phyloP scores from a whole-genome alignment of 73 alveolate genomes.

The Effrenium voratum region DNA sequence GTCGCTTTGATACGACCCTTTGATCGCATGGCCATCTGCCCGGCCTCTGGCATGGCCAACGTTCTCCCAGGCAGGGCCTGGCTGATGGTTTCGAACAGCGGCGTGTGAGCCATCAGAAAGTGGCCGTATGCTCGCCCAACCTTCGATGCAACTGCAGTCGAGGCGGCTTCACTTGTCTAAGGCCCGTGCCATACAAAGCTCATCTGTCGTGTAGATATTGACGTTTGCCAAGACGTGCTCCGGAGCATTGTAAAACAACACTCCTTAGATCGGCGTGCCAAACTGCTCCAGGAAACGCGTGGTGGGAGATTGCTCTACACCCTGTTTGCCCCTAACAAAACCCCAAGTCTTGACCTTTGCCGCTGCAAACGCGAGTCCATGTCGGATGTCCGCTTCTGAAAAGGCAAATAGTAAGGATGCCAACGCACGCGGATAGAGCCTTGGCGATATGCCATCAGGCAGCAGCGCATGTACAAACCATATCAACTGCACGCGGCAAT shows the following conservation, averaged over 20 bases:
- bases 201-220: conserved; percentile 68
- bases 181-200: conserved; percentile 68
- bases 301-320: neutral
- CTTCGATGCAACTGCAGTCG: neutral
- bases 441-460: neutral
- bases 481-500: too few species aligned
- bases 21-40: too few species aligned
- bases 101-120: conserved; percentile 87
- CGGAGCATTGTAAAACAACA: conserved; percentile 82
- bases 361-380: conserved; percentile 37
- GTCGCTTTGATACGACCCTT: too few species aligned
- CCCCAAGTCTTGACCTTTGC: too few species aligned
- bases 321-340: too few species aligned
- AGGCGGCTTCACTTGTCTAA: neutral
- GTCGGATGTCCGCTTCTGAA: conserved; percentile 78
- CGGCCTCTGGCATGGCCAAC: conserved; percentile 51
- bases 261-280: neutral
- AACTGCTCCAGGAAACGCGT: neutral
- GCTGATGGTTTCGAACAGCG: conserved; percentile 71
- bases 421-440: conserved; percentile 87
- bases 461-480: neutral
- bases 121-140: conserved; percentile 92
- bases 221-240: conserved; percentile 54
- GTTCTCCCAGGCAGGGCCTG: conserved; percentile 18
- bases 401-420: conserved; percentile 56